Conservation (phyloP, 2,329 filamentous ascomycete species). For the Neodidymelliopsis sp. region DNA sequence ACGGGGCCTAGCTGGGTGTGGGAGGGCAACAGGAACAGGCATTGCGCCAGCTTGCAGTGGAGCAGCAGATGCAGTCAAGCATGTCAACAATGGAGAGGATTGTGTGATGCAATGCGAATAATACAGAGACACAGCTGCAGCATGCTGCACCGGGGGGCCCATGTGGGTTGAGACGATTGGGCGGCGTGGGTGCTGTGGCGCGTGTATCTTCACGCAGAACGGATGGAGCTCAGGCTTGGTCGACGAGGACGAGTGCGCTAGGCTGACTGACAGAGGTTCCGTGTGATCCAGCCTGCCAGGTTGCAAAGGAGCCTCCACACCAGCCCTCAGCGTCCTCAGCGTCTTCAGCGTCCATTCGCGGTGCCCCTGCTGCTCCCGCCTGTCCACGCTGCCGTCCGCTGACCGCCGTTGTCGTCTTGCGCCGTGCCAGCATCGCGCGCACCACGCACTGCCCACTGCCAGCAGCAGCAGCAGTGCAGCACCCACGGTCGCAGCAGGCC, state of each 20-base stretch:
- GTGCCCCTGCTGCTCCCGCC: conserved; percentile 10
- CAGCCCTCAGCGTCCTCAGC: conserved; percentile 17
- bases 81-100: no score
- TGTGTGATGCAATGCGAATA: no score
- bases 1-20: no score
- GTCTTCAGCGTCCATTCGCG: background rate
- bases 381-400: conserved; percentile 22
- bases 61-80: background rate
- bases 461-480: background rate
- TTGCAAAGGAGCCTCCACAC: conserved; percentile 20
- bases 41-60: no score
- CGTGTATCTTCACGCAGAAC: conserved; percentile 22
- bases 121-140: conserved; percentile 15
- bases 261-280: conserved; percentile 17
- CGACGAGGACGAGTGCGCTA: conserved; percentile 15
- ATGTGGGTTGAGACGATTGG: conserved; percentile 21
- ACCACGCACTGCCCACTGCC: conserved; percentile 11
- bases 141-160: conserved; percentile 5
- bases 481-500: conserved; percentile 10
- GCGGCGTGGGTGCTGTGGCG: conserved; percentile 10
- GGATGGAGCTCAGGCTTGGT: conserved; percentile 28
- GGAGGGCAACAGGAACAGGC: no score
- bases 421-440: conserved; percentile 20
- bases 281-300: conserved; percentile 28
- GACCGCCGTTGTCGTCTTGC: background rate